Percentiles rank a stretch among this genome's conserved stretches.
Conservation (phyloP, 2,329 filamentous ascomycete genomes). For the Ciborinia camelliae region DNA sequence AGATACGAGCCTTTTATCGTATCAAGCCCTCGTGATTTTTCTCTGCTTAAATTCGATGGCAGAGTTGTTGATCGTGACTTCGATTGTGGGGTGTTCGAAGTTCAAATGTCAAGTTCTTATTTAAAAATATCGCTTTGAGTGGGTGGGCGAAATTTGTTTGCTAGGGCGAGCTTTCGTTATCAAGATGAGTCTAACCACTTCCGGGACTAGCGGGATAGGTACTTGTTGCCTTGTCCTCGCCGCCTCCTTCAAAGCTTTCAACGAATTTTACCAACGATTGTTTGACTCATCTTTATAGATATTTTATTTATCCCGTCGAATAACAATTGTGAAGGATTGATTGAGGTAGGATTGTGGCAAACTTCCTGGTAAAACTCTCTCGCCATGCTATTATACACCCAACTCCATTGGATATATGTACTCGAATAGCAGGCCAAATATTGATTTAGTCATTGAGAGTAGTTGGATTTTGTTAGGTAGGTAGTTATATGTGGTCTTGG, state of each 20-base stretch:
- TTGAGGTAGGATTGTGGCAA: neutral
- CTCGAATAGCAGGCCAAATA: neutral
- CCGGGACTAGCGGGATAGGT: neutral
- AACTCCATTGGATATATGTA: neutral
- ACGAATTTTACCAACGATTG: neutral
- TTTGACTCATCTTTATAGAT: neutral
- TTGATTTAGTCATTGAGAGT: neutral
- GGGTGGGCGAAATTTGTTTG: constrained; percentile 21
- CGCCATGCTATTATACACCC: neutral
- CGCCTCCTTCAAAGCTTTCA: neutral
- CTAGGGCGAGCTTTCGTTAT: constrained; percentile 17
- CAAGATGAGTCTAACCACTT: constrained; percentile 9
- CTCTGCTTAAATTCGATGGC: constrained; percentile 10
- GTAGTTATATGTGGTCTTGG: neutral
- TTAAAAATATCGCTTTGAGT: constrained; percentile 21
- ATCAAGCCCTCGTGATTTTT: constrained; percentile 2
- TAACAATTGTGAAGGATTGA: neutral
- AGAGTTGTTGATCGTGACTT: constrained; percentile 15
- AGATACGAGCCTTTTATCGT: constrained; percentile 1
- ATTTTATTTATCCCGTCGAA: too few relatives aligned
- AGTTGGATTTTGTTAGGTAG: neutral
- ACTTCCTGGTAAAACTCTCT: neutral
- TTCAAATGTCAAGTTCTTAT: constrained; percentile 16
- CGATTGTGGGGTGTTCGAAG: constrained; percentile 17
- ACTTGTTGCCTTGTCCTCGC: constrained; percentile 1